Percentiles rank a stretch among this genome's conserved stretches.
Conservation (phyloP, 305 asterid species). For the Lippia alba region DNA sequence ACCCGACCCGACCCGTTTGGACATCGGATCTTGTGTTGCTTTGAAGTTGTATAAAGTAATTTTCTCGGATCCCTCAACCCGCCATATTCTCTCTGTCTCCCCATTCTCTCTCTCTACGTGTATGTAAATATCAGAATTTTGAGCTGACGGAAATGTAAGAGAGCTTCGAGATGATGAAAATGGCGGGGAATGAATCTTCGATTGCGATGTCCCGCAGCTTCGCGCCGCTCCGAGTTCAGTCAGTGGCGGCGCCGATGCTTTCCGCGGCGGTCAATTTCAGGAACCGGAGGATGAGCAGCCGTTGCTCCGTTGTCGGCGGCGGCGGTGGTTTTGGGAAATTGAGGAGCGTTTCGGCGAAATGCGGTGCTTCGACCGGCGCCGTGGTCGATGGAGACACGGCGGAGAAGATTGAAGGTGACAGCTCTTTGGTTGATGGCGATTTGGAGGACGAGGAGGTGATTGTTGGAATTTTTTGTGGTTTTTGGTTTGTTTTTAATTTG, state of each 20-base stretch:
- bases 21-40: not conserved
- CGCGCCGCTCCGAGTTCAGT: constrained; percentile 28
- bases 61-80: constrained; percentile 44
- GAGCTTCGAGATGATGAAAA: constrained; percentile 24
- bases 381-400: constrained; percentile 35
- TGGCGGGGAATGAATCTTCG: constrained; percentile 44
- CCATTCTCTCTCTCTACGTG: too few species aligned
- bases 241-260: constrained; percentile 31
- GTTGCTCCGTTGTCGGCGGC: not conserved
- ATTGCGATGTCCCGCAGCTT: constrained; percentile 31
- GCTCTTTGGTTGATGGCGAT: constrained; percentile 29
- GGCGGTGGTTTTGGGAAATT: constrained; percentile 12
- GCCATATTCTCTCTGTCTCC: too few species aligned
- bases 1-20: not conserved
- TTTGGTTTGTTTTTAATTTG: not conserved
- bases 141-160: not conserved
- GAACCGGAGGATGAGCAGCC: constrained; percentile 27
- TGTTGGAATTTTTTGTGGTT: not conserved
- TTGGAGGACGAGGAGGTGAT: constrained; percentile 33
- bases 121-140: too few species aligned
- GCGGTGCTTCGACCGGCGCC: constrained; percentile 30
- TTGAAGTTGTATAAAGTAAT: not conserved
- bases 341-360: constrained; percentile 35
- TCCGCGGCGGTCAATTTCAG: constrained; percentile 31
- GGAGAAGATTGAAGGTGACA: constrained; percentile 38